Evolutionary conservation across 2,329 filamentous ascomycete genomes (phyloP), one percentile per base, ranked within the genome.

Genomic region (Xylaria sp.): DNA sequence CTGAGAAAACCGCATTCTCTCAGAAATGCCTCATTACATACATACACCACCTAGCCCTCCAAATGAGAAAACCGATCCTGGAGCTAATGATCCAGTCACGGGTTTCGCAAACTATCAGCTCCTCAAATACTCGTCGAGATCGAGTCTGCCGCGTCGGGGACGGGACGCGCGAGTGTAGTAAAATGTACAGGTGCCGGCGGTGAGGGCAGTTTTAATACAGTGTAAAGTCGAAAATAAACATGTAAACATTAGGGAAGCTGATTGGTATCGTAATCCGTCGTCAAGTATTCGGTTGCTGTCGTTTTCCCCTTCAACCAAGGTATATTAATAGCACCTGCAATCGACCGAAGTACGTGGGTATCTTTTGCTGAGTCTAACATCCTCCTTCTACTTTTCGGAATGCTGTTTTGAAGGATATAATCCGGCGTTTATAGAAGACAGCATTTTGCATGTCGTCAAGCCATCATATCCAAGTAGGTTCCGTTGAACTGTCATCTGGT

Each of bases 201-300:
- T 68, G 70, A 72, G 68, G 56, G n/a, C 59, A 49, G 54, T 71
- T 72, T 63, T 72, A 70, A 71, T 71, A 77, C 72, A 74, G 53
- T 44, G 62, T 55, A 63, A 61, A 63, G 69, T 67, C 42, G 65
- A 70, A 73, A 67, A 71, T 77, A 77, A 69, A 70, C 71, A 77
- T 75, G 67, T 77, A 78, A 73, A 77, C 76, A 78, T 78, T 78
- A 78, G 69, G 53, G 65, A 66, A 54, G 68, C 25, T 60, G 59
- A 11, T 58, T 66, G 59, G 39, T 58, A 33, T 70, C 68, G 56
- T 68, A 47, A 68, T 59, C 64, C 61, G 38, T 68, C 65, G 65
- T 65, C 49, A 63, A 50, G 45, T 29, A 25, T 61, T 65, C 13
- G 58, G 31, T 45, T 67, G 65, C 65, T 59, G 61, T 69, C 49